Evolutionary conservation across 306 rosid genomes (phyloP).

Genomic region (Abrus precatorius): DNA sequence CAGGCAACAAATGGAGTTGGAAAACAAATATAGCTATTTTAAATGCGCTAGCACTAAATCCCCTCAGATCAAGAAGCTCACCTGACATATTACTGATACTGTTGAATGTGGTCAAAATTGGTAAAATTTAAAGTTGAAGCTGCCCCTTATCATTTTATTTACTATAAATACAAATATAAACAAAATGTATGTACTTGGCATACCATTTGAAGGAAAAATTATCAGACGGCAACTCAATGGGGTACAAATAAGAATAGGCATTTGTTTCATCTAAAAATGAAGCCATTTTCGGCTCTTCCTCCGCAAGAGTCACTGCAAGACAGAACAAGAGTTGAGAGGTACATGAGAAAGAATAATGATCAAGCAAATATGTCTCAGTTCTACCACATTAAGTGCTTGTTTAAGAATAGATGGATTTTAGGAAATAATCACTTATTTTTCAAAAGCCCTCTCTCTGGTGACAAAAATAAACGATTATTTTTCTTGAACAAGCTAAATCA

Average conservation of each 20-base stretch:
- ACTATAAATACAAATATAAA: not conserved
- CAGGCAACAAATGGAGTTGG: slow-evolving; percentile 13
- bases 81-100: not conserved
- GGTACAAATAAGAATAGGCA: slow-evolving; percentile 85
- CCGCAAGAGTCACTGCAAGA: slow-evolving; percentile 77
- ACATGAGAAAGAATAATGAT: not conserved
- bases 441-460: too few relatives aligned
- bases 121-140: slow-evolving; percentile 14
- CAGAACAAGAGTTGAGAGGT: not conserved
- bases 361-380: slow-evolving; percentile 30
- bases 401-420: too few relatives aligned
- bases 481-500: too few relatives aligned
- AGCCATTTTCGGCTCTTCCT: slow-evolving; percentile 72
- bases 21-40: slow-evolving; percentile 7
- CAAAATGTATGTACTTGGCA: slow-evolving; percentile 25
- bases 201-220: slow-evolving; percentile 85
- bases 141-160: not conserved
- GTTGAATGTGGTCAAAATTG: not conserved
- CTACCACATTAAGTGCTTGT: not conserved
- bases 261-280: slow-evolving; percentile 74
- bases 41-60: slow-evolving; percentile 32
- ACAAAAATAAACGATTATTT: too few relatives aligned
- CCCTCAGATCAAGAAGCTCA: slow-evolving; percentile 19
- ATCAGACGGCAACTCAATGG: slow-evolving; percentile 77
- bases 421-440: too few relatives aligned